A percentile compares a stretch with the other conserved stretches of the same genome.
Conservation (phyloP, 2,329 filamentous ascomycete genomes). For the Cladosporium sp. region DNA sequence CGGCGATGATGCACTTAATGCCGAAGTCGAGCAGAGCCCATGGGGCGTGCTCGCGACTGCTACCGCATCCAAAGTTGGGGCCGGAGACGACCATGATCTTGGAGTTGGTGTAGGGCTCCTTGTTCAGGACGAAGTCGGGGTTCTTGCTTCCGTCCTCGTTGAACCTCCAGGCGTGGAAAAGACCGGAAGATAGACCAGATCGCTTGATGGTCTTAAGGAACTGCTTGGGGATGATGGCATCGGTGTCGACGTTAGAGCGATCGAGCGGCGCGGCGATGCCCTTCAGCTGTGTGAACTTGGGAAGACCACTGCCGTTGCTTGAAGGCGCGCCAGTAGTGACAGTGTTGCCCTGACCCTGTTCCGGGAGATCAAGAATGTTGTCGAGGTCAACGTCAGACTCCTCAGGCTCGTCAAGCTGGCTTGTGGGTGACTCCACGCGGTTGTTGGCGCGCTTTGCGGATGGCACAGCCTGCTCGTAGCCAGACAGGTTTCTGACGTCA, state of each 20-base stretch:
- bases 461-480: slow-evolving; percentile 47
- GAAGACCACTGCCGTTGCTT: slow-evolving; percentile 62
- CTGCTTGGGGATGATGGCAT: slow-evolving; percentile 98
- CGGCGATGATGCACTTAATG: slow-evolving; percentile 89
- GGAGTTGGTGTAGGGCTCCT: slow-evolving; percentile 76
- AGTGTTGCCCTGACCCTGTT: slow-evolving; percentile 67
- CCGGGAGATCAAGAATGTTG: slow-evolving; percentile 64
- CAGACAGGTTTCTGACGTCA: slow-evolving; percentile 79
- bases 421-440: slow-evolving; percentile 55
- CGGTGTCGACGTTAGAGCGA: slow-evolving; percentile 91
- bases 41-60: slow-evolving; percentile 89
- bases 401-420: slow-evolving; percentile 54
- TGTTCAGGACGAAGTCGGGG: slow-evolving; percentile 82
- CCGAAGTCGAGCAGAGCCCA: slow-evolving; percentile 97
- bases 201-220: slow-evolving; percentile 99
- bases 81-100: slow-evolving; percentile 93
- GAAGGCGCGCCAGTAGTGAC: slow-evolving; percentile 49
- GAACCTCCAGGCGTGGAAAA: slow-evolving; percentile 84
- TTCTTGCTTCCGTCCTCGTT: slow-evolving; percentile 69
- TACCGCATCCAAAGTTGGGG: slow-evolving; percentile 92
- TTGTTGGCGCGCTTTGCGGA: slow-evolving; percentile 53
- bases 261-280: slow-evolving; percentile 87
- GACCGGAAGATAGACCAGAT: slow-evolving; percentile 82
- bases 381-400: slow-evolving; percentile 65
- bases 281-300: slow-evolving; percentile 80